A percentile compares a stretch with the other conserved stretches of the same genome.
Conservation (phyloP, 116 monocot species). For the Phalaenopsis hybrid region DNA sequence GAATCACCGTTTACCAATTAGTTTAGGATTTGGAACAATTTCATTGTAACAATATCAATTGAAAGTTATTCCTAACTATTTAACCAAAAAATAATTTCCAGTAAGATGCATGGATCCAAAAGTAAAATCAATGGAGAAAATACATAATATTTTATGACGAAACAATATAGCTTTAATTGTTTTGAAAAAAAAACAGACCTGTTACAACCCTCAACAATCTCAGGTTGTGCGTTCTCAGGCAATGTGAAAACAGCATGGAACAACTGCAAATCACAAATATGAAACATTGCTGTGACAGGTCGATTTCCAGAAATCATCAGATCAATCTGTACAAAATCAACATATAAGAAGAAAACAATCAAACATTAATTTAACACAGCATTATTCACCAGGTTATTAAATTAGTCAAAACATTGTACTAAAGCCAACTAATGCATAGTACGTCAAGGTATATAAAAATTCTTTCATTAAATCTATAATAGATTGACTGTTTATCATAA, state of each 20-base stretch:
- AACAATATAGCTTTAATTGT: neutral
- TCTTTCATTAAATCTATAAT: neutral
- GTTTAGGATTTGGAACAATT: neutral
- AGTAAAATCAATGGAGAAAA: neutral
- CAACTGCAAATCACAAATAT: conserved; percentile 65
- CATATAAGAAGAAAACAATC: neutral
- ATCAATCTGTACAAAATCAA: conserved; percentile 53
- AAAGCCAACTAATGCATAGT: neutral
- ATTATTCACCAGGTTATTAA: neutral
- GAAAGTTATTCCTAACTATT: neutral
- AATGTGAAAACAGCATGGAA: conserved; percentile 73
- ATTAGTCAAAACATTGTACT: neutral
- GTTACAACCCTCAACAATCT: conserved; percentile 31
- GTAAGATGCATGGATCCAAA: neutral
- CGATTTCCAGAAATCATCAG: conserved; percentile 79
- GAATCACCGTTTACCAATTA: neutral
- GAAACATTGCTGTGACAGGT: conserved; percentile 65
- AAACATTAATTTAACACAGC: neutral
- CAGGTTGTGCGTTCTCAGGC: conserved; percentile 52
- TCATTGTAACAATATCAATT: neutral
- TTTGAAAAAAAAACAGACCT: conserved; percentile 25
- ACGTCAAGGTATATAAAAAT: neutral
- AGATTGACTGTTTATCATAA: neutral
- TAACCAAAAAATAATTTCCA: neutral
- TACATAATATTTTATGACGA: neutral